phyloP scores from a whole-genome alignment of 73 alveolate species.

The Tetrahymena elliotti region DNA sequence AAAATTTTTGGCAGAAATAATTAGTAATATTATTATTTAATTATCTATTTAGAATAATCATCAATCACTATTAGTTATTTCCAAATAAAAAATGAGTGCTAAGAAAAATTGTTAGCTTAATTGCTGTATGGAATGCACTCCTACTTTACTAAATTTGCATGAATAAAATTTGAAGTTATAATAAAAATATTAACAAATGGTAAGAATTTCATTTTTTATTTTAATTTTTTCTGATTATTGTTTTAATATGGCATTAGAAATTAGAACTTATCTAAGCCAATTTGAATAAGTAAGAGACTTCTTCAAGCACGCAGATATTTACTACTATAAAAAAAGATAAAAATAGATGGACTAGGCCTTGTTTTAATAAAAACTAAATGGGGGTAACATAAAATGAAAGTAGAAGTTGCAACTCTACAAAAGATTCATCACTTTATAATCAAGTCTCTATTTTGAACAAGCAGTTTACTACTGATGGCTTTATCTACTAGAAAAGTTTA shows the following conservation, averaged over 20 bases:
- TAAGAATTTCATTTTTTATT: not conserved
- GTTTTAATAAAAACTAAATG: not conserved
- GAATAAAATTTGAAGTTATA: not conserved
- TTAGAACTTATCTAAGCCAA: not conserved
- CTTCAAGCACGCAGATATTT: not conserved
- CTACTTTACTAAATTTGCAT: not conserved
- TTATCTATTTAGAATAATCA: not conserved
- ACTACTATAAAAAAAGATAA: not conserved
- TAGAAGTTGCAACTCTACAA: not conserved
- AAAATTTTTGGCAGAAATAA: not conserved
- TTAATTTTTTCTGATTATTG: not conserved
- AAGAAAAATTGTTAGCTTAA: not conserved
- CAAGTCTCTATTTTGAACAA: not conserved
- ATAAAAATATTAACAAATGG: not conserved
- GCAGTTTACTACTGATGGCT: not conserved
- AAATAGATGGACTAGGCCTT: not conserved
- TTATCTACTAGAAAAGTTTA: not conserved
- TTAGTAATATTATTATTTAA: not conserved
- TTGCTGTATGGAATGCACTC: not conserved
- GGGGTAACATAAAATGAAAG: not conserved
- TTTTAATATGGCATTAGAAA: not conserved
- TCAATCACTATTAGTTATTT: no score
- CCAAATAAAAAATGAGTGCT: not conserved
- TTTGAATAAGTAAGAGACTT: not conserved
- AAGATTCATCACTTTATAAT: not conserved